A percentile compares a stretch with the other conserved stretches of the same genome.
Conservation (phyloP, 2,329 filamentous ascomycete species). For the Colletotrichum theobromicola region DNA sequence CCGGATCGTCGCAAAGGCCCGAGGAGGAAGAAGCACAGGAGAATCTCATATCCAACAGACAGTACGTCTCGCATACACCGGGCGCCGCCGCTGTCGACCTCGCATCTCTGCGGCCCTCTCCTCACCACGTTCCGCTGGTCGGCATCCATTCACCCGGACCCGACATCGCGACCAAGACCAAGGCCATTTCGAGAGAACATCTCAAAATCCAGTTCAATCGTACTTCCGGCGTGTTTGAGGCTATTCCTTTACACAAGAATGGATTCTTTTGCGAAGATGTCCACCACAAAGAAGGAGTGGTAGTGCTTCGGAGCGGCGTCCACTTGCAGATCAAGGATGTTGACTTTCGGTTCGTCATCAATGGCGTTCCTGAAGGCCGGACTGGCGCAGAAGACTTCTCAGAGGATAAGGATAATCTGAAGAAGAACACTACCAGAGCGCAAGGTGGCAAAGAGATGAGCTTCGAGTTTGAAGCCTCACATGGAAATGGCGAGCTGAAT, state of each 20-base stretch:
- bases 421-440: slow-evolving; percentile 55
- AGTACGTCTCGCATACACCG: slow-evolving; percentile 65
- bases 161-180: slow-evolving; percentile 66
- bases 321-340: slow-evolving; percentile 76
- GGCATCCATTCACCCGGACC: slow-evolving; percentile 74
- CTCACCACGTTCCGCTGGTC: slow-evolving; percentile 68
- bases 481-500: slow-evolving; percentile 59
- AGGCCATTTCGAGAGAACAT: slow-evolving; percentile 76
- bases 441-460: slow-evolving; percentile 74
- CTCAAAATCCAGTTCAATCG: slow-evolving; percentile 75
- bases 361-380: slow-evolving; percentile 62
- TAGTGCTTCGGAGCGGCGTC: slow-evolving; percentile 67
- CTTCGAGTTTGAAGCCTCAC: slow-evolving; percentile 71
- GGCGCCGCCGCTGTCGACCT: slow-evolving; percentile 66
- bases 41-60: slow-evolving; percentile 59
- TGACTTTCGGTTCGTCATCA: slow-evolving; percentile 71
- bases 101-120: slow-evolving; percentile 63
- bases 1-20: slow-evolving; percentile 41
- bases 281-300: slow-evolving; percentile 59
- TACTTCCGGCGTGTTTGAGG: slow-evolving; percentile 67
- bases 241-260: slow-evolving; percentile 66
- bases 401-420: slow-evolving; percentile 54
- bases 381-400: slow-evolving; percentile 63
- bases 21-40: slow-evolving; percentile 49
- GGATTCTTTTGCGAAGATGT: slow-evolving; percentile 72